Conservation (phyloP, 306 rosid species). For the Fragaria vesca region DNA sequence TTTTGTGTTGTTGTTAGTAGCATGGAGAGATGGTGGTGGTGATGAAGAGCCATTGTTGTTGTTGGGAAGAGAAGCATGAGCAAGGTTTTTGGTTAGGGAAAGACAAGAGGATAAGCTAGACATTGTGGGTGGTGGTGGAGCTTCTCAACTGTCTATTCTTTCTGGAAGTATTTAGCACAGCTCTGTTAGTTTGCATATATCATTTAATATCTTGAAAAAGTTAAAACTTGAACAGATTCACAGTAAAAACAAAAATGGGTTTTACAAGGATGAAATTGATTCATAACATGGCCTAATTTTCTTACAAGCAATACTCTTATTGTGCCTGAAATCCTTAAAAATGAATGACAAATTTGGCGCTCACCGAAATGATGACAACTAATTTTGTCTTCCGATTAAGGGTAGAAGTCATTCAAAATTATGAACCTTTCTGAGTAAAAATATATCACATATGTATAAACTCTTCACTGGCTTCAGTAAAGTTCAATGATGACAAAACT, state of each 20-base stretch:
- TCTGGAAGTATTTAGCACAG: not conserved
- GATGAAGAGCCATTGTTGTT: conserved; percentile 19
- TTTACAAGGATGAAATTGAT: not conserved
- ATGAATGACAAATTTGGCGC: not conserved
- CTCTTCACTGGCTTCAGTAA: not conserved
- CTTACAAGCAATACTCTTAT: too few relatives aligned
- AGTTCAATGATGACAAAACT: not conserved
- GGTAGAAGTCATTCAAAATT: not conserved
- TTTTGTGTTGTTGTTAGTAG: conserved; percentile 19
- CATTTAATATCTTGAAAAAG: conserved; percentile 1
- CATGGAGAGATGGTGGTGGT: conserved; percentile 20
- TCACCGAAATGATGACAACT: not conserved
- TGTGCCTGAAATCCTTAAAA: not conserved
- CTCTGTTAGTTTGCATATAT: not conserved
- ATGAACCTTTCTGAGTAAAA: not conserved
- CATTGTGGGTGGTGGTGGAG: conserved; percentile 33
- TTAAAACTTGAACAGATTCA: not conserved
- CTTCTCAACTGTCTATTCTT: conserved; percentile 3
- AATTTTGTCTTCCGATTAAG: not conserved
- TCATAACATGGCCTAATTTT: not conserved
- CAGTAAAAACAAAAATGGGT: not conserved
- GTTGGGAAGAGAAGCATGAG: conserved; percentile 36
- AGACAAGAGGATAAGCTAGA: conserved; percentile 38
- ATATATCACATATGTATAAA: not conserved
- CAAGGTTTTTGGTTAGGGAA: conserved; percentile 33